Evolutionary conservation across 805 yeast genomes (phyloP).

Genomic region (Diddensiella santjacobensis): DNA sequence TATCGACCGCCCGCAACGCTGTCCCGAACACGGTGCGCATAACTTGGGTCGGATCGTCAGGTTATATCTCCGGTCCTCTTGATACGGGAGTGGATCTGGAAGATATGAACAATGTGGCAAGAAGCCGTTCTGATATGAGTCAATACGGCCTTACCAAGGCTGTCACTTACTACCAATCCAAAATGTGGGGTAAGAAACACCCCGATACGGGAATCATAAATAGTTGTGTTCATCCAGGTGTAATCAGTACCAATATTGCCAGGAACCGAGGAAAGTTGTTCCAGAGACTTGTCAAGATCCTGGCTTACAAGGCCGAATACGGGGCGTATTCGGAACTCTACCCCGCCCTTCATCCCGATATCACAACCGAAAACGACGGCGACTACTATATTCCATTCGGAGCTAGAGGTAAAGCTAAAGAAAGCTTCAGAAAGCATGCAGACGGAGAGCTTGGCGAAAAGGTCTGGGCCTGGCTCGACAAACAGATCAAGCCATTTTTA

Average conservation of each 20-base stretch:
- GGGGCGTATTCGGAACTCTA: constrained; percentile 44
- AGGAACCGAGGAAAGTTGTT: constrained; percentile 23
- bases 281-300: constrained; percentile 16
- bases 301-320: constrained; percentile 19
- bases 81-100: constrained; percentile 36
- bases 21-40: constrained; percentile 37
- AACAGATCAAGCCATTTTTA: constrained; percentile 15
- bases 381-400: constrained; percentile 45
- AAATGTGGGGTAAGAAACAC: constrained; percentile 35
- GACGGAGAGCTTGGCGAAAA: constrained; percentile 34
- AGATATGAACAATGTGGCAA: constrained; percentile 31
- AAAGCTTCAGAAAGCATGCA: constrained; percentile 36
- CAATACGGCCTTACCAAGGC: constrained; percentile 46
- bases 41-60: constrained; percentile 37
- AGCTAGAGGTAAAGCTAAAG: constrained; percentile 34
- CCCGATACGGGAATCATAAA: constrained; percentile 27
- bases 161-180: constrained; percentile 36
- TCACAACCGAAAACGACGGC: constrained; percentile 33
- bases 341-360: constrained; percentile 40
- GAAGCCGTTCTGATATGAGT: constrained; percentile 1
- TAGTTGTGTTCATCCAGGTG: constrained; percentile 43
- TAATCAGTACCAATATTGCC: constrained; percentile 36
- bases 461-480: constrained; percentile 38
- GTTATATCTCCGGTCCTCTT: background rate
- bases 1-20: constrained; percentile 32